Evolutionary conservation across 2,329 filamentous ascomycete genomes (phyloP).

Genomic region (Phoma sp.): DNA sequence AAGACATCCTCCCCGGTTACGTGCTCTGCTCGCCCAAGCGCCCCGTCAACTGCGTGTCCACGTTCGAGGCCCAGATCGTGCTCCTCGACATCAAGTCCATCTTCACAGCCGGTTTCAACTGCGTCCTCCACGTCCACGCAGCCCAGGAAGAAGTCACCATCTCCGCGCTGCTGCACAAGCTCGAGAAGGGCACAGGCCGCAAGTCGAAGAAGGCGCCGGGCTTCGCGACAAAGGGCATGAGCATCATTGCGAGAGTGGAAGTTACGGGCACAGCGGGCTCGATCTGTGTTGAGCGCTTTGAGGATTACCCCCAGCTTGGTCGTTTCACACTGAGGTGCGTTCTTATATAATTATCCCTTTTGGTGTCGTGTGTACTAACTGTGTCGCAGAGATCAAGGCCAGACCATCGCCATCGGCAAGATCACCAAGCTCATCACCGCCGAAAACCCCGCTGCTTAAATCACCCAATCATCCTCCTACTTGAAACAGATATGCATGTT

Average conservation of each 20-base stretch:
- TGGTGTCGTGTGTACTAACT: constrained; percentile 32
- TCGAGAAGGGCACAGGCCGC: constrained; percentile 91
- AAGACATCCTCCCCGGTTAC: constrained; percentile 94
- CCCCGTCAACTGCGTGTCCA: constrained; percentile 84
- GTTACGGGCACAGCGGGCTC: constrained; percentile 83
- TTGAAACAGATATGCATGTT: too few relatives aligned
- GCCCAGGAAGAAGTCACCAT: constrained; percentile 98
- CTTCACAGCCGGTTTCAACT: constrained; percentile 93
- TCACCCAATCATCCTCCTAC: not conserved
- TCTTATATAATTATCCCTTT: too few relatives aligned
- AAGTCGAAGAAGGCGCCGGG: constrained; percentile 93
- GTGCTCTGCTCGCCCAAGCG: constrained; percentile 95
- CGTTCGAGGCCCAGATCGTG: constrained; percentile 95
- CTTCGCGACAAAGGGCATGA: constrained; percentile 80
- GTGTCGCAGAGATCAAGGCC: constrained; percentile 66
- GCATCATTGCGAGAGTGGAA: constrained; percentile 91
- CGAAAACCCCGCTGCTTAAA: constrained; percentile 20
- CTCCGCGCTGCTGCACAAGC: constrained; percentile 82
- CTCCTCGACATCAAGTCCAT: constrained; percentile 95
- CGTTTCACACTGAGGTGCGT: constrained; percentile 38
- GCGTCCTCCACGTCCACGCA: constrained; percentile 94
- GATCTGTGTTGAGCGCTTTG: constrained; percentile 92
- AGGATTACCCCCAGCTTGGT: constrained; percentile 82
- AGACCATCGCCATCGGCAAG: constrained; percentile 99
- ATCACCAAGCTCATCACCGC: constrained; percentile 81